Base-by-base conservation (phyloP, 768 basidiomycete species). In the Macrolepiota fuliginosa region DNA sequence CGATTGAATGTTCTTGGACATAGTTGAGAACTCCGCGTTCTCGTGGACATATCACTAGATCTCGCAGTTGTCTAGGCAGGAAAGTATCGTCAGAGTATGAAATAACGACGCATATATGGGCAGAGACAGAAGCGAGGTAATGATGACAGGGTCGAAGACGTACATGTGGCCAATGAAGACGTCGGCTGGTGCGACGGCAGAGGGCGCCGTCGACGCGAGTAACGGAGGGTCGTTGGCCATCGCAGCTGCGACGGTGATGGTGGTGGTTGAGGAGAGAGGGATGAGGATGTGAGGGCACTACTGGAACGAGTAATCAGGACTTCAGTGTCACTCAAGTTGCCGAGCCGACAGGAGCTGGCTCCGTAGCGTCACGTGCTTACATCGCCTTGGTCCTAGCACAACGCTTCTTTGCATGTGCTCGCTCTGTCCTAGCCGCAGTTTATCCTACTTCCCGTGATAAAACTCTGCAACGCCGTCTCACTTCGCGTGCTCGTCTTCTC, bases 21-120 rank as follows among this genome's bases (percentile, higher is more conserved):
- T 89, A 91, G 71, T 85, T 86, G 39, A 91, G 81, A 4, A 87
- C 69, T 2, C 89, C 88, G 12, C 81, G 75, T 64, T 87, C 83
- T 4, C 83, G 77, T 1, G 90, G 91, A 71, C 90, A 91, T 62
- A 90, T 82, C 54, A 92, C 73, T 53, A 94, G 83, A 75, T 94
- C 91, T 37, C 91, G 82, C 29, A 94, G 77, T 74, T 94, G 91
- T 27, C 89, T 90, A 42, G 13, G 42, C 22, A n/a, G 37, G 51
- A 11, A 49, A 36, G 37, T 46, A 35, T 49, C 4, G 11, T 51
- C 39, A 52, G 58, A 7, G 42, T 27, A 47, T 22, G 25, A 36
- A 47, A 35, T 35, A 36, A 39, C 32, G 47, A 6, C 7, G n/a
- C 46, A 57, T 57, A 51, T 54, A 49, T 42, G 51, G n/a, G 13